These are phyloP conservation scores for Arthrinium phaeospermum DNA, from an alignment of 2,329 filamentous ascomycete genomes.

Conservation along the genomic window DNA sequence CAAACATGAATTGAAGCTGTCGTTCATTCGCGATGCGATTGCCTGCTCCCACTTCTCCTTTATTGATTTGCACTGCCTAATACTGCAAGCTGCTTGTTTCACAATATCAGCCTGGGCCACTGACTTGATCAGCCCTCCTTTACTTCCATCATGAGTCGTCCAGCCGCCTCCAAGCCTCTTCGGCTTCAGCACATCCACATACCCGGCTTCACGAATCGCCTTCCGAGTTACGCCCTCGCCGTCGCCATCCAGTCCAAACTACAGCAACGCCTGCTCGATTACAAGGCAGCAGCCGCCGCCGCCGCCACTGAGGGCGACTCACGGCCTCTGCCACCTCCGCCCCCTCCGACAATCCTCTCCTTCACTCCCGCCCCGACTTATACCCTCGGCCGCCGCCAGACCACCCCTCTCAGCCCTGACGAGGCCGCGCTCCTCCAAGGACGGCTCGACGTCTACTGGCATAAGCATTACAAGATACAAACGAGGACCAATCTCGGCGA, in stretches of 20 bases:
- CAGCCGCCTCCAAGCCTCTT: not conserved
- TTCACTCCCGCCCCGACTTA: constrained; percentile 85
- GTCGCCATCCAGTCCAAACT: constrained; percentile 45
- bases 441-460: not conserved
- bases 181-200: constrained; percentile 46
- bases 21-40: not conserved
- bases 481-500: rapidly evolving
- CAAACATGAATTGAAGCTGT: not conserved
- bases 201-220: constrained; percentile 31
- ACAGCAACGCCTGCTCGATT: constrained; percentile 58
- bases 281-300: constrained; percentile 51
- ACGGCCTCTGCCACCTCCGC: constrained; percentile 43
- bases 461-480: not conserved
- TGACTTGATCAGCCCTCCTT: not conserved
- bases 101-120: not conserved
- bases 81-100: not conserved
- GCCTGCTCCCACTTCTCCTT: not conserved
- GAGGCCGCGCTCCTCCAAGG: constrained; percentile 53
- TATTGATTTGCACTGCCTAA: not conserved
- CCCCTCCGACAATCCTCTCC: constrained; percentile 76
- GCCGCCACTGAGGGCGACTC: constrained; percentile 31
- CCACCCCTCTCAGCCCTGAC: constrained; percentile 47
- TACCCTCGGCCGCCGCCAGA: constrained; percentile 86
- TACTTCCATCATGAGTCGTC: not conserved
- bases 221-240: constrained; percentile 45